phyloP scores from a whole-genome alignment of 139 green algal genomes.

The Chlorella sp. region DNA sequence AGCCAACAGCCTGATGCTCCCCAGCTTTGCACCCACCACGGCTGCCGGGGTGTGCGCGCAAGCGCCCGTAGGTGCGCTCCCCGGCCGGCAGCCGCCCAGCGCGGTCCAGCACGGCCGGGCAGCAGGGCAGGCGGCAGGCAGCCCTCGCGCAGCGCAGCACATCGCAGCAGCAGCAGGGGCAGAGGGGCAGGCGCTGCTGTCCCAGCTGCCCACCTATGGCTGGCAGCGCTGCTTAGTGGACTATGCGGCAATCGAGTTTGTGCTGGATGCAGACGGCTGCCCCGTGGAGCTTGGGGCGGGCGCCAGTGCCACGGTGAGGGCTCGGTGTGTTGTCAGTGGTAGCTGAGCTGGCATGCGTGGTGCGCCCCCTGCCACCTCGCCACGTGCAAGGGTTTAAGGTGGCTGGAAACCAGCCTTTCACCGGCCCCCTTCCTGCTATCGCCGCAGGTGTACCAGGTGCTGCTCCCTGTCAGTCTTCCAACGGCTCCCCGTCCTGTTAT shows the following conservation, averaged over 20 bases:
- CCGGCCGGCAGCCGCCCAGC: no score
- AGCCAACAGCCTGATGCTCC: not conserved
- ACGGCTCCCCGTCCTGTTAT: no score
- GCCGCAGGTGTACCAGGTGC: conserved; percentile 31
- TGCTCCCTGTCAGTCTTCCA: no score
- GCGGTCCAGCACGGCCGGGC: no score
- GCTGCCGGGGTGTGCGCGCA: not conserved
- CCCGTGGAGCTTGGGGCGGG: not conserved
- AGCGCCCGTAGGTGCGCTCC: no score
- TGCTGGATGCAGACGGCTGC: not conserved
- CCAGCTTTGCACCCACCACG: not conserved
- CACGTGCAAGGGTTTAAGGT: no score
- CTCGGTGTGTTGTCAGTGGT: not conserved
- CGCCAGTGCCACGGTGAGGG: conserved; percentile 7
- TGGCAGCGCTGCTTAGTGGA: conserved; percentile 26
- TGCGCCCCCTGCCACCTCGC: no score
- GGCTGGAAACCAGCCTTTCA: no score
- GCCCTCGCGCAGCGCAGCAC: no score
- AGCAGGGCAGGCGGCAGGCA: no score
- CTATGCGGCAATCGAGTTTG: conserved; percentile 1
- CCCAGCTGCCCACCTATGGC: conserved; percentile 15
- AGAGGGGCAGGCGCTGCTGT: not conserved
- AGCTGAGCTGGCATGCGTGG: no score
- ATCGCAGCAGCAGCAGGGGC: not conserved
- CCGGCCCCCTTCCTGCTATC: not conserved